Evolutionary conservation across 2,329 filamentous ascomycete genomes (phyloP), one percentile per base, ranked within the genome.

Genomic region (Fusarium acutatum): DNA sequence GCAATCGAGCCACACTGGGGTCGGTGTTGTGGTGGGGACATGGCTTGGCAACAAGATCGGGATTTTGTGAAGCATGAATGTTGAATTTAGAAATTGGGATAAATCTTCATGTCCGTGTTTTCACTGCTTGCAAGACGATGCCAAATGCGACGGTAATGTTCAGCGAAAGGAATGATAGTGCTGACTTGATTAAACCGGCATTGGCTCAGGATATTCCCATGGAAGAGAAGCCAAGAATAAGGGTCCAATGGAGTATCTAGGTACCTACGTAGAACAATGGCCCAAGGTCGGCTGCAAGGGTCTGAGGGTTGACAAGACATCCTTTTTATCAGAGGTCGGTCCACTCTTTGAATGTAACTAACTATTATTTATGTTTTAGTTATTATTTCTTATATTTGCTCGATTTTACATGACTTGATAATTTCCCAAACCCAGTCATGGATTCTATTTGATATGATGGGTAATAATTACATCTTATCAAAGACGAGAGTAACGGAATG

Each of bases 181-280:
- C 40, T 37, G 34, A 38, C 14, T 22, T n/a, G 37, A 30, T 14
- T 13, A 38, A 46, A 60, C 17, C 38, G 30, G 44, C 37, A 43
- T 47, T 26, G 35, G 58, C 64, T 38, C 30, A 47, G 58, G 41
- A 17, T 18, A 22, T 35, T 54, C 38, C 11, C 44, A 46, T 34
- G 24, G n/a, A 53, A 62, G 43, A 40, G 44, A 43, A 38, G 66
- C 68, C 56, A 71, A 71, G 67, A 71, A 69, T 50, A 69, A 64
- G 56, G 68, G 63, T 59, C 54, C 41, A 59, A 40, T 40, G 38
- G 49, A 30, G 46, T 35, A 30, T 28, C 20, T 30, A 28, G 24
- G 40, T 22, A 60, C 14, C 40, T 22, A 60, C 14, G 52, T 37
- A 53, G 67, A 71, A 71, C 62, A 58, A 47, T 57, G 56, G 17